Base-by-base conservation (phyloP, 495 filamentous ascomycete genomes). In the Tuber melanosporum region DNA sequence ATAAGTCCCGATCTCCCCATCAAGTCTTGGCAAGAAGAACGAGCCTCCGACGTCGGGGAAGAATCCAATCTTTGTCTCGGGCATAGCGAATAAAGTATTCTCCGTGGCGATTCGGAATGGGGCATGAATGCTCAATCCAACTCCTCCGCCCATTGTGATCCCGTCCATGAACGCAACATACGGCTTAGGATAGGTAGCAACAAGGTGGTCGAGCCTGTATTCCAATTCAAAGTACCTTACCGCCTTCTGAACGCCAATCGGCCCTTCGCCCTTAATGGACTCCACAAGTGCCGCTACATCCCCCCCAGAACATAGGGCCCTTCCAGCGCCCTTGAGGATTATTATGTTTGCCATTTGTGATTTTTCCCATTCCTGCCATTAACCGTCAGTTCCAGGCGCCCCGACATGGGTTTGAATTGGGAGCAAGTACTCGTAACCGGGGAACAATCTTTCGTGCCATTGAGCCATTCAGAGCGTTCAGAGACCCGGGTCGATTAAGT, bases 131-230 rank as follows among this genome's bases (percentile, higher is more conserved):
- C 91, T 94, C 71, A 99, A 89, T 5, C 95, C 95, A 44, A 98
- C 96, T 73, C 95, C 95, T 73, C 95, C 95, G 76, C 95, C 95
- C 95, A 99, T 98, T 41, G 96, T 99, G 83, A 97, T 91, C 75
- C 95, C 95, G 83, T 99, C 96, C 91, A 99, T 94, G 84, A 98
- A 92, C 52, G 96, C 94, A 71, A 99, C 89, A 83, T 94, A 95
- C 3, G 95, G 95, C 86, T 97, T 98, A 42, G 86, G 81, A 86
- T 95, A 97, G 71, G 94, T 97, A n/a, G 96, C 94, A 82, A 99
- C 94, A 73, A 93, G 85, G 85, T 99, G 95, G 85, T 98, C 92
- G 73, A 99, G 91, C 83, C 90, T 89, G 87, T 98, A 99, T 90
- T 99, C 95, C 70, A 93, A 89, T 14, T 85, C 91, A 82, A 99